Conservation (phyloP, 805 yeast genomes). For the Kodamaea leandrae region DNA sequence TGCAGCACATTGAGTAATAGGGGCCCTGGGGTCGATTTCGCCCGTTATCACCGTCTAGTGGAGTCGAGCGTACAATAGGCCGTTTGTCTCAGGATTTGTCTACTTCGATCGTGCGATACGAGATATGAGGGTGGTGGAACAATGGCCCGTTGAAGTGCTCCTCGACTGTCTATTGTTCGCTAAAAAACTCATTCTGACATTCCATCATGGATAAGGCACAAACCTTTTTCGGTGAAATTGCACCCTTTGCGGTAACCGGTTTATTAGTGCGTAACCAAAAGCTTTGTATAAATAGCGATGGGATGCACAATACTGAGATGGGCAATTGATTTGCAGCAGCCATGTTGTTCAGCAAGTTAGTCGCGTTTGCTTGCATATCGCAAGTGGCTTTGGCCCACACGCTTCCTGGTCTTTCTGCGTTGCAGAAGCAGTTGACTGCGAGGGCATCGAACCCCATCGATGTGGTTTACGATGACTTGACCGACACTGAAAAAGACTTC, state of each 20-base stretch:
- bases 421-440: conserved; percentile 22
- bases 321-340: neutral
- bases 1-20: neutral
- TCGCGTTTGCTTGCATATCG: neutral
- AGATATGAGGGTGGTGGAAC: too few species aligned
- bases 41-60: too few species aligned
- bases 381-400: conserved; percentile 16
- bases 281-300: neutral
- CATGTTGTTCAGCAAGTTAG: neutral
- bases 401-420: conserved; percentile 25
- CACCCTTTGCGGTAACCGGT: neutral
- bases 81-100: too few species aligned
- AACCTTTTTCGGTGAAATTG: too few species aligned
- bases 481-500: conserved; percentile 27
- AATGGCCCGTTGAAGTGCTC: too few species aligned
- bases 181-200: neutral
- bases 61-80: neutral
- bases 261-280: too few species aligned
- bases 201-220: neutral
- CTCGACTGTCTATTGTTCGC: neutral
- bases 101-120: too few species aligned
- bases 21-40: neutral
- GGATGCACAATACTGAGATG: neutral
- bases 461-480: conserved; percentile 23
- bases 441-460: conserved; percentile 25